Conservation (phyloP, 345 rosid genomes). For the Anacardium occidentale region DNA sequence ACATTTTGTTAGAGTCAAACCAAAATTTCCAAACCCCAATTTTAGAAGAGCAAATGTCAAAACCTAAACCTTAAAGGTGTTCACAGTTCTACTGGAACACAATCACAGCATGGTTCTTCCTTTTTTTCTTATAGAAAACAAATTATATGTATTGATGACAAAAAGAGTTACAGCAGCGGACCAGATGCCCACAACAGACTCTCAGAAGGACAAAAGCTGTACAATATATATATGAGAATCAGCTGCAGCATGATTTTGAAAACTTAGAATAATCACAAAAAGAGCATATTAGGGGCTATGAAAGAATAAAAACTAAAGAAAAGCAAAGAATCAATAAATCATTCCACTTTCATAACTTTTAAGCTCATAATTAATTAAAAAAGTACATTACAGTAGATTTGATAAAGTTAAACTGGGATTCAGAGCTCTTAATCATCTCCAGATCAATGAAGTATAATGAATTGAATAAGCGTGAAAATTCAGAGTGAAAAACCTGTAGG, state of each 20-base stretch:
- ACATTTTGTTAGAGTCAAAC: not conserved
- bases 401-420: not conserved
- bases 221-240: too few relatives aligned
- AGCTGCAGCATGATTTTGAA: not conserved
- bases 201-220: too few relatives aligned
- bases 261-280: not conserved
- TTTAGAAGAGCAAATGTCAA: not conserved
- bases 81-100: not conserved
- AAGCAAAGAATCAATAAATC: not conserved
- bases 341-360: not conserved
- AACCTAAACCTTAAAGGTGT: not conserved
- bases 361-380: not conserved
- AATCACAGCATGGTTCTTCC: not conserved
- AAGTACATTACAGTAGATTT: not conserved
- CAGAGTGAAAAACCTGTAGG: constrained; percentile 60
- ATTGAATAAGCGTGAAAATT: constrained; percentile 7
- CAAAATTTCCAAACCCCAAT: not conserved
- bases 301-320: not conserved
- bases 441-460: too few relatives aligned
- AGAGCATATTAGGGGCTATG: not conserved
- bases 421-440: too few relatives aligned
- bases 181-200: too few relatives aligned
- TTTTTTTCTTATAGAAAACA: too few relatives aligned
- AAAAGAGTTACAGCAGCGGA: too few relatives aligned
- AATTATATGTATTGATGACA: too few relatives aligned